phyloP scores from a whole-genome alignment of 1,139 yeast species.

The Arxiozyma bovina region DNA sequence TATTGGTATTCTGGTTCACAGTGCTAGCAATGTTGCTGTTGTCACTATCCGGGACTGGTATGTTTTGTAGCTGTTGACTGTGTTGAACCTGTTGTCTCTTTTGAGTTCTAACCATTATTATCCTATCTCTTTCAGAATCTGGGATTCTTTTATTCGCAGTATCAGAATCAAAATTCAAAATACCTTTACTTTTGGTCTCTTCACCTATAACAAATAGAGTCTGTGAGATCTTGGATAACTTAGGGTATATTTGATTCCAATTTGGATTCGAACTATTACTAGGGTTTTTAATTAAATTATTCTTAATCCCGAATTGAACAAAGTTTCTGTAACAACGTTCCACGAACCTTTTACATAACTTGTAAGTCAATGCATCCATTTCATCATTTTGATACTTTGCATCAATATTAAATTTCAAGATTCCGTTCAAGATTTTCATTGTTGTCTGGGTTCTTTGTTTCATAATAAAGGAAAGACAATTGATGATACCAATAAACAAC shows the following conservation, averaged over 20 bases:
- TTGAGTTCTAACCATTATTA: constrained; percentile 11
- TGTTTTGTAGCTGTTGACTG: background rate
- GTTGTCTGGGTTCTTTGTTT: constrained; percentile 50
- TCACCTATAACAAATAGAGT: constrained; percentile 29
- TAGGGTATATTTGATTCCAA: constrained; percentile 20
- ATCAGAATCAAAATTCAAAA: constrained; percentile 23
- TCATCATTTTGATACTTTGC: constrained; percentile 34
- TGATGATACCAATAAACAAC: constrained; percentile 46
- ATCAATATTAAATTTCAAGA: constrained; percentile 37
- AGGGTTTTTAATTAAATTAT: constrained; percentile 29
- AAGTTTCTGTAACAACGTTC: constrained; percentile 42
- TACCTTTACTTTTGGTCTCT: constrained; percentile 30
- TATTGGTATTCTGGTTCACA: background rate
- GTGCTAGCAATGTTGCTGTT: background rate
- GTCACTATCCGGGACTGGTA: background rate
- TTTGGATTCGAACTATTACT: constrained; percentile 6
- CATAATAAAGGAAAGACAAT: constrained; percentile 44
- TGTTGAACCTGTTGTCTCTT: background rate
- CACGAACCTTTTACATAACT: constrained; percentile 39
- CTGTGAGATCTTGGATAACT: constrained; percentile 28
- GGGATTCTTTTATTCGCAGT: constrained; percentile 21
- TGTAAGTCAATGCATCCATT: constrained; percentile 33
- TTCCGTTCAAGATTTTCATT: constrained; percentile 35
- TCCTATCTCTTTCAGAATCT: constrained; percentile 20
- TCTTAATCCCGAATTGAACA: constrained; percentile 36